Percentiles rank a stretch among this genome's conserved stretches.
Evolutionary conservation across 1,284 basidiomycete genomes (phyloP).

Genomic region (Ceratorhiza oryzae-sativae): DNA sequence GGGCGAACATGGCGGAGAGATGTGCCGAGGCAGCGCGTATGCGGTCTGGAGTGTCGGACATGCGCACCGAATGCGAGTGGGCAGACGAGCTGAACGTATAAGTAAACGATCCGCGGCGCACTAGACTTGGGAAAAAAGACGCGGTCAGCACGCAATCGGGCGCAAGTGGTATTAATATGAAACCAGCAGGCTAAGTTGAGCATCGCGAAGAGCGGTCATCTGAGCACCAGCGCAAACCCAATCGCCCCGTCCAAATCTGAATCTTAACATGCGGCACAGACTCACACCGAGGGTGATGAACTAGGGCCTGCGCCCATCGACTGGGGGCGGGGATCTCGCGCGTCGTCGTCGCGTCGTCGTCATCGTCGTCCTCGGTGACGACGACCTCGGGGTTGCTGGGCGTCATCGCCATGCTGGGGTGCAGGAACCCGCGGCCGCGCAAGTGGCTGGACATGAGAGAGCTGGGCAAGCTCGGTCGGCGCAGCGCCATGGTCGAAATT

Average conservation of each 20-base stretch:
- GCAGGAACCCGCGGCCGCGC: background rate
- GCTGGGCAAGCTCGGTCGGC: background rate
- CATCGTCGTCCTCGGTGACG: constrained; percentile 13
- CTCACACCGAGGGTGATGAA: constrained; percentile 25
- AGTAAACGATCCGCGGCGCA: constrained; percentile 12
- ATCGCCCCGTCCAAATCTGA: background rate
- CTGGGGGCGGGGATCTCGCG: background rate
- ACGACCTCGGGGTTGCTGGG: background rate
- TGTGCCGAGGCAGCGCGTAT: constrained; percentile 33
- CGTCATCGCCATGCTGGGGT: background rate
- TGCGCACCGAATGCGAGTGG: constrained; percentile 21
- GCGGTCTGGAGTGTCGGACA: constrained; percentile 33
- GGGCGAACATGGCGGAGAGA: constrained; percentile 5
- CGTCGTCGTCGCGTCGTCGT: no score
- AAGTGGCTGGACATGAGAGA: constrained; percentile 12
- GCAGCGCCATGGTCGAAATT: background rate
- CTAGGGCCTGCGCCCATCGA: background rate
- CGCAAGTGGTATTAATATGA: background rate
- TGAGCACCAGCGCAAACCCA: constrained; percentile 5
- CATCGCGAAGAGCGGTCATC: constrained; percentile 6
- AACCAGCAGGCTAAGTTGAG: background rate
- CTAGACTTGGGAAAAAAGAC: constrained; percentile 5
- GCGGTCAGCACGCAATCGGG: constrained; percentile 32
- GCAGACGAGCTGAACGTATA: background rate
- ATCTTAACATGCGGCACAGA: background rate